Evolutionary conservation across 2,329 filamentous ascomycete species (phyloP).

Genomic region (Calonectria pseudoreteaudii): DNA sequence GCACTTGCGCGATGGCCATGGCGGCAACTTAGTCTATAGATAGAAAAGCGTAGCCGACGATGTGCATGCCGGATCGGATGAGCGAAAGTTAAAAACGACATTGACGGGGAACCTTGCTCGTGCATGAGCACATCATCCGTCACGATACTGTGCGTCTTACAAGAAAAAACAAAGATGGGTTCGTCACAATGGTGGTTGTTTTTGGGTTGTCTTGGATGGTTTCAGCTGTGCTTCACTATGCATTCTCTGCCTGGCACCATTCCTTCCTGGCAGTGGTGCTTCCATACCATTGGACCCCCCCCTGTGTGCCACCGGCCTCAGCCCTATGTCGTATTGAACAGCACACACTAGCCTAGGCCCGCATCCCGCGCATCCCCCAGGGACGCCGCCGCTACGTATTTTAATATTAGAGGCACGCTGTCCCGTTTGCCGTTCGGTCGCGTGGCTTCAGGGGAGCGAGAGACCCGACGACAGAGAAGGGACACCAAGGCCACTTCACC

Average conservation of each 20-base stretch:
- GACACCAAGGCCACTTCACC: background rate
- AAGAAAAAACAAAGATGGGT: background rate
- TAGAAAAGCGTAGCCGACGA: background rate
- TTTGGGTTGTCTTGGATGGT: background rate
- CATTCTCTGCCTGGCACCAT: background rate
- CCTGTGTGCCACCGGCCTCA: background rate
- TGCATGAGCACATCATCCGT: background rate
- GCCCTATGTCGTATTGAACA: constrained; percentile 4
- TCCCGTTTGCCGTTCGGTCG: background rate
- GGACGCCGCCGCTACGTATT: background rate
- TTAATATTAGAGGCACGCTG: background rate
- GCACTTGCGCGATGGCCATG: background rate
- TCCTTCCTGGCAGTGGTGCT: background rate
- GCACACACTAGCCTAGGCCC: background rate
- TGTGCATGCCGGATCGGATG: background rate
- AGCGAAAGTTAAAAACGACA: constrained; percentile 5
- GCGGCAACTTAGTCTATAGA: background rate
- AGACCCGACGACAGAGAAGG: background rate
- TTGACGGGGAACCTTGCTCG: background rate
- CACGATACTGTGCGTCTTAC: background rate
- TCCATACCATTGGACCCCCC: background rate
- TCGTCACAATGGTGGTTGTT: background rate
- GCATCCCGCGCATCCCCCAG: constrained; percentile 7
- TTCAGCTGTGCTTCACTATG: background rate
- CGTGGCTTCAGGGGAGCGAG: background rate